phyloP scores from a whole-genome alignment of 371 early-diverging fungal genomes.

The Amoeboaphelidium protococcarum region DNA sequence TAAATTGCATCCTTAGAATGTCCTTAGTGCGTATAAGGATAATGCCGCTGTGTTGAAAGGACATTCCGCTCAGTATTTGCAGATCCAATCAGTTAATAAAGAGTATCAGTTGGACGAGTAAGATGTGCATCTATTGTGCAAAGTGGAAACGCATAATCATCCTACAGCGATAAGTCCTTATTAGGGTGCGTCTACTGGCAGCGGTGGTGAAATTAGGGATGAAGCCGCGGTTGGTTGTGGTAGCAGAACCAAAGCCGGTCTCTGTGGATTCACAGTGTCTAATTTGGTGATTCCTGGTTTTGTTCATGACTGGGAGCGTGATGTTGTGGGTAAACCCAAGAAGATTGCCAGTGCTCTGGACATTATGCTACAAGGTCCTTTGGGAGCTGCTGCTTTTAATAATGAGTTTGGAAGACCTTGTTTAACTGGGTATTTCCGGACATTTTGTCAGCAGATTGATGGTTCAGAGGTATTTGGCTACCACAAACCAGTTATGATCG shows the following conservation, averaged over 20 bases:
- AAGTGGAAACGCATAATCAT: conserved; percentile 96
- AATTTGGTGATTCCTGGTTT: conserved; percentile 69
- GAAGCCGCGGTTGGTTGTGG: conserved; percentile 90
- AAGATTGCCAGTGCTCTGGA: conserved; percentile 73
- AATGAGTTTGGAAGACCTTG: conserved; percentile 95
- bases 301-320: conserved; percentile 66
- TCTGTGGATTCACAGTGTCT: conserved; percentile 75
- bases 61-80: conserved; percentile 30
- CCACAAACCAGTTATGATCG: conserved; percentile 96
- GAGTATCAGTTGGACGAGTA: conserved; percentile 11
- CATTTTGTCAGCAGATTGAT: conserved; percentile 41
- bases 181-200: conserved; percentile 75
- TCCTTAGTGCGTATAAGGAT: conserved; percentile 82
- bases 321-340: conserved; percentile 38
- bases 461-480: conserved; percentile 45
- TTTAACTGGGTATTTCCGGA: conserved; percentile 83
- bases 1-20: conserved; percentile 37
- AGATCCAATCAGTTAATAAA: neutral
- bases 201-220: conserved; percentile 90
- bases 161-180: conserved; percentile 92
- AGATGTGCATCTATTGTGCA: conserved; percentile 33
- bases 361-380: conserved; percentile 85
- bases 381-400: conserved; percentile 89
- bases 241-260: conserved; percentile 74
- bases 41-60: conserved; percentile 87